Evolutionary conservation across 768 basidiomycete genomes (phyloP).

Genomic region (Boletus rex-veris): DNA sequence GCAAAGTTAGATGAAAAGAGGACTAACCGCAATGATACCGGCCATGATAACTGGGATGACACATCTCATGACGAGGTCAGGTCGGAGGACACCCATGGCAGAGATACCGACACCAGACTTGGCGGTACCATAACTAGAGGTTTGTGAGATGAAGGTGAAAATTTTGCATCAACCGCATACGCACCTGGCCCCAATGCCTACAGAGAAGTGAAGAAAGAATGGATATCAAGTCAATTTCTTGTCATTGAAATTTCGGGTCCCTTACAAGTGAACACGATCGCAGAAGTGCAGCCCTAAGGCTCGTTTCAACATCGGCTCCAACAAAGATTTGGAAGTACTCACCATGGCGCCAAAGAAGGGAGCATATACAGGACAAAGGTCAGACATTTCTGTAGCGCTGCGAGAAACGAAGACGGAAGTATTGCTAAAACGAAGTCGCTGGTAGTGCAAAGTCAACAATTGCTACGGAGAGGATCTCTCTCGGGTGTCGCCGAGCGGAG

Average conservation of each 20-base stretch:
- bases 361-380: constrained; percentile 90
- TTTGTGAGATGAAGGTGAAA: not conserved
- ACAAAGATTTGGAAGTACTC: constrained; percentile 25
- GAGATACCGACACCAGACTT: constrained; percentile 98
- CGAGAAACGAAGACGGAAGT: not conserved
- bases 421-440: no score
- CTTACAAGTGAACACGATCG: constrained; percentile 98
- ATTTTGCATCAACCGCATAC: constrained; percentile 14
- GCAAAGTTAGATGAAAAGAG: not conserved
- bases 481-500: constrained; percentile 26
- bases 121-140: constrained; percentile 91
- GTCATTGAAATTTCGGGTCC: constrained; percentile 1
- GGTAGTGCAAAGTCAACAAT: constrained; percentile 12
- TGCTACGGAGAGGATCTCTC: constrained; percentile 1
- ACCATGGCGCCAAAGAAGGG: constrained; percentile 99
- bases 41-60: constrained; percentile 98
- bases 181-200: constrained; percentile 85
- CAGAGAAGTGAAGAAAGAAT: not conserved
- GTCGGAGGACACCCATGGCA: constrained; percentile 96
- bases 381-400: constrained; percentile 49
- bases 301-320: constrained; percentile 7
- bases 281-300: constrained; percentile 85
- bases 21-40: constrained; percentile 97
- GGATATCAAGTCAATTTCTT: not conserved
- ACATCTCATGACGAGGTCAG: constrained; percentile 98